phyloP scores from a whole-genome alignment of 345 rosid species.

The Eucalyptus curtisii region DNA sequence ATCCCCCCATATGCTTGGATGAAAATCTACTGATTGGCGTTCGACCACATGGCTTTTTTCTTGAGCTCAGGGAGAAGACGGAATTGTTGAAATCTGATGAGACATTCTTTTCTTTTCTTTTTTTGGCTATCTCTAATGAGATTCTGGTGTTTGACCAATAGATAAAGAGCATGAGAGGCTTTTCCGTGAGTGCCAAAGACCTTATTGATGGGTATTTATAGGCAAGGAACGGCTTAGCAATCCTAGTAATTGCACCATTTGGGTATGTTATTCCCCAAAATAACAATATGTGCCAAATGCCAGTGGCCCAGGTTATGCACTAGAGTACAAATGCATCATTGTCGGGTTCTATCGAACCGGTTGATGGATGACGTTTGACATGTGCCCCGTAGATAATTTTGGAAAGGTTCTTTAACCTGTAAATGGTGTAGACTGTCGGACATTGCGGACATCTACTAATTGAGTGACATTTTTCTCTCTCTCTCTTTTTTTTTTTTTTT shows the following conservation, averaged over 20 bases:
- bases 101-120: too few relatives aligned
- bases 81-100: too few relatives aligned
- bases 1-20: slow-evolving; percentile 8
- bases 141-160: too few relatives aligned
- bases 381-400: fast-evolving
- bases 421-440: too few relatives aligned
- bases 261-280: neutral
- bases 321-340: neutral
- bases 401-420: neutral
- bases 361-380: neutral
- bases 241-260: neutral
- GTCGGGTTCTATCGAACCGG: neutral
- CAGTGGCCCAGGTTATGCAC: too few relatives aligned
- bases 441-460: too few relatives aligned
- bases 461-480: too few relatives aligned
- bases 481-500: fast-evolving
- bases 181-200: too few relatives aligned
- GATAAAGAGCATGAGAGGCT: too few relatives aligned
- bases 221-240: neutral
- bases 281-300: too few relatives aligned
- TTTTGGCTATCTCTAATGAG: too few relatives aligned
- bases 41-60: neutral
- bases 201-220: neutral
- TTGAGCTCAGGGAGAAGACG: too few relatives aligned
- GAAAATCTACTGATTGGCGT: neutral